phyloP scores from a whole-genome alignment of 2,329 filamentous ascomycete species.

The Drechmeria coniospora region DNA sequence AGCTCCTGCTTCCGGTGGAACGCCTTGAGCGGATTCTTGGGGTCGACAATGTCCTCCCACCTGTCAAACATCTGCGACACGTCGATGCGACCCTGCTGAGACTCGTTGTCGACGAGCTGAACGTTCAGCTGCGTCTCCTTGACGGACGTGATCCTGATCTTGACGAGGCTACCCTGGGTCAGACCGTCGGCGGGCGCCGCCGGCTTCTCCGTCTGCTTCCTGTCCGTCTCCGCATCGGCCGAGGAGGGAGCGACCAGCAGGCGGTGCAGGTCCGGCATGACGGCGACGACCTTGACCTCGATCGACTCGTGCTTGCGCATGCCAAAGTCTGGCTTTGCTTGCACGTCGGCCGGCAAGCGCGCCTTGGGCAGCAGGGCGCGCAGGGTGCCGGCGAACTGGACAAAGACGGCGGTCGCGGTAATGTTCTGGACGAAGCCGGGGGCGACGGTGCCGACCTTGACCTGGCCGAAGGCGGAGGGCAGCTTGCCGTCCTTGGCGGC shows the following conservation, averaged over 20 bases:
- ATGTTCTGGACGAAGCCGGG: conserved; percentile 78
- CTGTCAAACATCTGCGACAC: conserved; percentile 78
- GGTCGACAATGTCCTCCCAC: conserved; percentile 74
- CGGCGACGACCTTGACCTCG: conserved; percentile 52
- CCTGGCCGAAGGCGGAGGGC: conserved; percentile 54
- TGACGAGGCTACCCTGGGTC: conserved; percentile 53
- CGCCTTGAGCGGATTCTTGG: conserved; percentile 59
- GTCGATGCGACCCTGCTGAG: conserved; percentile 87
- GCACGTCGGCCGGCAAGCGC: conserved; percentile 56
- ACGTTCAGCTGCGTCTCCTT: conserved; percentile 92
- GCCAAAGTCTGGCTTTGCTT: conserved; percentile 58
- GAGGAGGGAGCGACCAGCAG: conserved; percentile 43
- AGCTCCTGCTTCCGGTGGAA: conserved; percentile 60
- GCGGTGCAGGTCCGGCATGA: conserved; percentile 54
- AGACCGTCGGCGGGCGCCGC: conserved; percentile 50
- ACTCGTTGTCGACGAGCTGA: conserved; percentile 52
- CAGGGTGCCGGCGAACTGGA: conserved; percentile 70
- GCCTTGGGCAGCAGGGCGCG: conserved; percentile 68
- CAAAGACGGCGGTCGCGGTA: conserved; percentile 64
- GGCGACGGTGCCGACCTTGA: conserved; percentile 51
- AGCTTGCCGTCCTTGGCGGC: conserved; percentile 59
- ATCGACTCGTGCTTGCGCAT: conserved; percentile 64
- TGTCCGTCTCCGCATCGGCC: conserved; percentile 27
- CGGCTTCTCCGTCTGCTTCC: conserved; percentile 17
- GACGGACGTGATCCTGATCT: conserved; percentile 66